Conservation (phyloP, 202 grass and related monocot genomes). For the Setaria viridis region DNA sequence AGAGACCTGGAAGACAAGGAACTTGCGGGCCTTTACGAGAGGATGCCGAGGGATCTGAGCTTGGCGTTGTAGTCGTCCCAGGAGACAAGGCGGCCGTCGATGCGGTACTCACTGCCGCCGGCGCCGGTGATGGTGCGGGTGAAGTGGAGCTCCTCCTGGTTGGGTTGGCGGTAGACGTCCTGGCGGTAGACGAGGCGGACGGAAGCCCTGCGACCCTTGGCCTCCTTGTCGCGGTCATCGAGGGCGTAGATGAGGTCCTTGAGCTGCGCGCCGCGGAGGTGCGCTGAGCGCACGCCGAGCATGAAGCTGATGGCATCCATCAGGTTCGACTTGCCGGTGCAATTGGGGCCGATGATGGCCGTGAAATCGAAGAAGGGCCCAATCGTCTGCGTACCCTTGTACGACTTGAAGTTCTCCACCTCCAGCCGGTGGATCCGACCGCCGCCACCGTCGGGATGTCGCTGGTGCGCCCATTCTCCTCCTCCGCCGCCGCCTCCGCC, state of each 20-base stretch:
- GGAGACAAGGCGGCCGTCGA: slow-evolving; percentile 64
- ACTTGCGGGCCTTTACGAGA: slow-evolving; percentile 93
- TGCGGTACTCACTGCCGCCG: slow-evolving; percentile 86
- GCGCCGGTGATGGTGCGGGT: slow-evolving; percentile 75
- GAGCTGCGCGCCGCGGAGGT: slow-evolving; percentile 90
- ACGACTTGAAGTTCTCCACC: slow-evolving; percentile 97
- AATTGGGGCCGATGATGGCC: slow-evolving; percentile 90
- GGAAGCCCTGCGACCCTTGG: slow-evolving; percentile 82
- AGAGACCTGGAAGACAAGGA: slow-evolving; percentile 92
- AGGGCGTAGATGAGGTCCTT: slow-evolving; percentile 96
- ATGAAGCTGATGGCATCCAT: slow-evolving; percentile 99
- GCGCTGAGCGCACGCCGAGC: slow-evolving; percentile 81
- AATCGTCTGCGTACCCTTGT: slow-evolving; percentile 86
- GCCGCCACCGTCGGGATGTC: slow-evolving; percentile 37
- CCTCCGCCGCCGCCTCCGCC: not conserved
- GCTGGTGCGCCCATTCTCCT: not conserved
- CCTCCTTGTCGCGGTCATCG: slow-evolving; percentile 95
- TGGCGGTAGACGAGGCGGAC: slow-evolving; percentile 71
- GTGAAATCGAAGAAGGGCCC: slow-evolving; percentile 97
- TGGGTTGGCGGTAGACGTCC: slow-evolving; percentile 26
- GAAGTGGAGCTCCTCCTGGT: slow-evolving; percentile 69
- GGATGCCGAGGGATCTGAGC: slow-evolving; percentile 93
- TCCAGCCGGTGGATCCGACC: slow-evolving; percentile 88
- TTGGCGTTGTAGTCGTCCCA: slow-evolving; percentile 95
- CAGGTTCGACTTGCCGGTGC: slow-evolving; percentile 96